Percentiles rank a stretch among this genome's conserved stretches.
Conservation (phyloP, 2,329 filamentous ascomycete species). For the Exserohilum turcica region DNA sequence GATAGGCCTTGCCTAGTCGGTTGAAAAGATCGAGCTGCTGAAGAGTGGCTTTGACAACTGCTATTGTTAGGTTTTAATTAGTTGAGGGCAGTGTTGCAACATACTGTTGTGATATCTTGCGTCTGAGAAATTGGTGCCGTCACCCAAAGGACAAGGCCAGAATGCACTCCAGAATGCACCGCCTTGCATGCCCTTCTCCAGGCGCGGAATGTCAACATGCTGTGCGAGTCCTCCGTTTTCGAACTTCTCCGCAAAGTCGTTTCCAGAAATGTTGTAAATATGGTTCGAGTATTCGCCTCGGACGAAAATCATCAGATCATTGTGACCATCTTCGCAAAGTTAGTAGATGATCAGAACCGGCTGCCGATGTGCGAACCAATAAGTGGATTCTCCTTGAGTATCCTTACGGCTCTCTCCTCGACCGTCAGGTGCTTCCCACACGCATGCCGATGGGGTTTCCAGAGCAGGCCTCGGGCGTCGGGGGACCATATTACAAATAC, state of each 20-base stretch:
- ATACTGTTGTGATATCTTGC: constrained; percentile 70
- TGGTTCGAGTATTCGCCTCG: constrained; percentile 72
- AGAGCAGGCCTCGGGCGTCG: constrained; percentile 2
- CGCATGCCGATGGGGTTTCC: constrained; percentile 1
- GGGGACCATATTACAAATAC: constrained; percentile 9
- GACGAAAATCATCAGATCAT: constrained; percentile 81
- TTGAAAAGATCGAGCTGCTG: constrained; percentile 76
- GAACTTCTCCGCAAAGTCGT: constrained; percentile 76
- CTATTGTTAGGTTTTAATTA: constrained; percentile 11
- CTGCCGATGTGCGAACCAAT: constrained; percentile 41
- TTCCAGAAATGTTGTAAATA: constrained; percentile 63
- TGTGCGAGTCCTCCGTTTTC: constrained; percentile 68
- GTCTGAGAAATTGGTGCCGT: constrained; percentile 75
- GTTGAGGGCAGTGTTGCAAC: constrained; percentile 22
- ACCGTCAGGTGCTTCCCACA: constrained; percentile 19
- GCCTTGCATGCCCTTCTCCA: constrained; percentile 72
- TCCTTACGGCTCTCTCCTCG: constrained; percentile 41
- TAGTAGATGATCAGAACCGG: constrained; percentile 15
- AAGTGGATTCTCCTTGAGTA: constrained; percentile 47
- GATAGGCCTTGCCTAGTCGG: constrained; percentile 67
- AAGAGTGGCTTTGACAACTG: constrained; percentile 69
- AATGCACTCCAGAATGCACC: constrained; percentile 95
- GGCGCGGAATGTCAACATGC: constrained; percentile 80
- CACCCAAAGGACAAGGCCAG: constrained; percentile 69
- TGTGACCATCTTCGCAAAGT: constrained; percentile 73